These are phyloP conservation scores for Syncephalastrum sp. DNA, from an alignment of 371 early-diverging fungal species.

Conservation along the genomic window DNA sequence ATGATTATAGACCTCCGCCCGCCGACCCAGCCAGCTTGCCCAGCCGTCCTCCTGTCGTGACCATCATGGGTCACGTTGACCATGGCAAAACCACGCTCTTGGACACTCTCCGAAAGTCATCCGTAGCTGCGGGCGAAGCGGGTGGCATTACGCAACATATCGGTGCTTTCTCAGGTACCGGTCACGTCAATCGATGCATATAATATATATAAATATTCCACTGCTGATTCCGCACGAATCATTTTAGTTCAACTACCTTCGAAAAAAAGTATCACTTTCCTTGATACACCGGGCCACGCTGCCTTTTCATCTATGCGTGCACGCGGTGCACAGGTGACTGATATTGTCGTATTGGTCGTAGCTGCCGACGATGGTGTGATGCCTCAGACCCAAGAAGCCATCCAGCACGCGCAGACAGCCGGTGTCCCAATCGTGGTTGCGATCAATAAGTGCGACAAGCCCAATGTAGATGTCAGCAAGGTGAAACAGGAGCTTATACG, in stretches of 20 bases:
- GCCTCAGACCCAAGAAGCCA: slow-evolving; percentile 96
- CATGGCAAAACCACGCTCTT: slow-evolving; percentile 98
- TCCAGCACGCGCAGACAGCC: slow-evolving; percentile 87
- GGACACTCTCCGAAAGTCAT: slow-evolving; percentile 89
- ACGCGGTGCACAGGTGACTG: slow-evolving; percentile 91
- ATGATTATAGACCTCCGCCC: slow-evolving; percentile 49
- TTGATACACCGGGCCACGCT: slow-evolving; percentile 97
- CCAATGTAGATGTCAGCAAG: slow-evolving; percentile 67
- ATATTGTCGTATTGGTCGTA: slow-evolving; percentile 93
- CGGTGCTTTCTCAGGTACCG: slow-evolving; percentile 91
- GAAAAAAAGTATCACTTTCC: slow-evolving; percentile 81
- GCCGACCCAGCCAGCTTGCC: slow-evolving; percentile 72
- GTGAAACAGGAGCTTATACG: slow-evolving; percentile 79
- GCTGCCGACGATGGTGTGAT: slow-evolving; percentile 98
- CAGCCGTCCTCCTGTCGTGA: slow-evolving; percentile 88
- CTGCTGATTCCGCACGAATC: too few relatives aligned
- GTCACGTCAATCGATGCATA: background rate
- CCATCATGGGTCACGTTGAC: slow-evolving; percentile 98
- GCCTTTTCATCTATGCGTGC: slow-evolving; percentile 94
- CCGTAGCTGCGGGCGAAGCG: slow-evolving; percentile 92
- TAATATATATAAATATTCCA: too few relatives aligned
- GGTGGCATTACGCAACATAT: slow-evolving; percentile 98
- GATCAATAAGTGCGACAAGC: slow-evolving; percentile 96
- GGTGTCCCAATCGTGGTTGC: slow-evolving; percentile 94
- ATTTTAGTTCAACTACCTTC: slow-evolving; percentile 57